Evolutionary conservation across 176 grass and related monocot genomes (phyloP).

Genomic region (Carex kokanica): DNA sequence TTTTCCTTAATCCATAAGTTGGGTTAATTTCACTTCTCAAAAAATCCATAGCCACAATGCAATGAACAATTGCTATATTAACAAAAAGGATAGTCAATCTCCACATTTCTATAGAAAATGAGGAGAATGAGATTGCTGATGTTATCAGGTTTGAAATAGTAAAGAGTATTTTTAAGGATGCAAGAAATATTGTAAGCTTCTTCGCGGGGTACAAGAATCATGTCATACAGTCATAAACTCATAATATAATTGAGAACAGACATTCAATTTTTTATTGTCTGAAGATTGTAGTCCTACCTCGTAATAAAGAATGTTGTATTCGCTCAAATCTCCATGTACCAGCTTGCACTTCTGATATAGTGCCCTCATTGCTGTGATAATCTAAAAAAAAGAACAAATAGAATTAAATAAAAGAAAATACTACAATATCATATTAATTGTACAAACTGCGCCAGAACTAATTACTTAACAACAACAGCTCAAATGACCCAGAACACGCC

Average conservation of each 20-base stretch:
- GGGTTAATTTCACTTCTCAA: background rate
- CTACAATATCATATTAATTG: background rate
- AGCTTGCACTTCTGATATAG: conserved; percentile 95
- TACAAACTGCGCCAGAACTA: background rate
- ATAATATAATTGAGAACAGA: background rate
- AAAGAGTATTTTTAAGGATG: background rate
- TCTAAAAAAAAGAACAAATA: conserved; percentile 54
- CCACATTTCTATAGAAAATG: background rate
- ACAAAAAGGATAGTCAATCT: background rate
- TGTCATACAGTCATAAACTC: background rate
- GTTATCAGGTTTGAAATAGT: background rate
- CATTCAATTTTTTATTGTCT: background rate
- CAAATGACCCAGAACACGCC: background rate
- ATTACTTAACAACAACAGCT: background rate
- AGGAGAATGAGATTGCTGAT: background rate
- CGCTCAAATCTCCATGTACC: conserved; percentile 97
- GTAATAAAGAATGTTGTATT: conserved; percentile 99
- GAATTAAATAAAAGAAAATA: conserved; percentile 22
- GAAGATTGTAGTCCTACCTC: conserved; percentile 46
- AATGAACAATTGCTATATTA: background rate
- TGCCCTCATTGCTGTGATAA: conserved; percentile 80
- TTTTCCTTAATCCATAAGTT: background rate
- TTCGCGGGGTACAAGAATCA: background rate
- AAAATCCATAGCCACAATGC: background rate
- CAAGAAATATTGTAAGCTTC: background rate